Percentiles rank a stretch among this genome's conserved stretches.
phyloP scores from a whole-genome alignment of 805 yeast genomes.

The Brettanomyces sp. region DNA sequence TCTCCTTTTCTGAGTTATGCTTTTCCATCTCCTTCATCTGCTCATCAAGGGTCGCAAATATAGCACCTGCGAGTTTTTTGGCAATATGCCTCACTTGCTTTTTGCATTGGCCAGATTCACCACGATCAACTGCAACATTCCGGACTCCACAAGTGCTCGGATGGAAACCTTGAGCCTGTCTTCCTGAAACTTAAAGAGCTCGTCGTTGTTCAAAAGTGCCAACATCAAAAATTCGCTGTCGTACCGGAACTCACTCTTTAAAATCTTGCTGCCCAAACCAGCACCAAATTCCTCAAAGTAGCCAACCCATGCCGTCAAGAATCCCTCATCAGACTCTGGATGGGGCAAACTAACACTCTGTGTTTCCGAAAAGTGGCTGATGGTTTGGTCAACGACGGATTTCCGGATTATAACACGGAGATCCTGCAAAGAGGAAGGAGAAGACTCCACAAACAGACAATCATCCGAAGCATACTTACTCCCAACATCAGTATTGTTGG shows the following conservation, averaged over 20 bases:
- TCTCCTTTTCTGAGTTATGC: not conserved
- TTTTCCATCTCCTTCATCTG: conserved; percentile 18
- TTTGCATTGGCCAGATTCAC: conserved; percentile 33
- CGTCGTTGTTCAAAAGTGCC: conserved; percentile 54
- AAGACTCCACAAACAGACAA: conserved; percentile 36
- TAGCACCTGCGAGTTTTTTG: conserved; percentile 33
- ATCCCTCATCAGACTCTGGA: conserved; percentile 15
- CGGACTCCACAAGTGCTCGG: conserved; percentile 47
- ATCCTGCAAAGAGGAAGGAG: conserved; percentile 26
- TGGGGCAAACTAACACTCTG: not conserved
- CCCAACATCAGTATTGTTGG: conserved; percentile 38
- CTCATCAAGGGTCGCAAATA: conserved; percentile 32
- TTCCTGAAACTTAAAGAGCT: conserved; percentile 33
- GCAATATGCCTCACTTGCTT: conserved; percentile 27
- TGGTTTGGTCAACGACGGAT: conserved; percentile 38
- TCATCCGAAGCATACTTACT: conserved; percentile 13
- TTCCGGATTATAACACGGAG: conserved; percentile 44
- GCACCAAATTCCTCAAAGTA: conserved; percentile 15
- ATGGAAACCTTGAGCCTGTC: conserved; percentile 34
- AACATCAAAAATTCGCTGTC: conserved; percentile 67
- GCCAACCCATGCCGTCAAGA: conserved; percentile 12
- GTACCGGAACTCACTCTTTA: conserved; percentile 27
- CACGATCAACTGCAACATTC: conserved; percentile 42
- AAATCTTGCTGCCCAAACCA: not conserved
- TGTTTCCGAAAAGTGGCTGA: conserved; percentile 23